phyloP scores from a whole-genome alignment of 2,329 filamentous ascomycete genomes.

The Diaporthe caulivora region DNA sequence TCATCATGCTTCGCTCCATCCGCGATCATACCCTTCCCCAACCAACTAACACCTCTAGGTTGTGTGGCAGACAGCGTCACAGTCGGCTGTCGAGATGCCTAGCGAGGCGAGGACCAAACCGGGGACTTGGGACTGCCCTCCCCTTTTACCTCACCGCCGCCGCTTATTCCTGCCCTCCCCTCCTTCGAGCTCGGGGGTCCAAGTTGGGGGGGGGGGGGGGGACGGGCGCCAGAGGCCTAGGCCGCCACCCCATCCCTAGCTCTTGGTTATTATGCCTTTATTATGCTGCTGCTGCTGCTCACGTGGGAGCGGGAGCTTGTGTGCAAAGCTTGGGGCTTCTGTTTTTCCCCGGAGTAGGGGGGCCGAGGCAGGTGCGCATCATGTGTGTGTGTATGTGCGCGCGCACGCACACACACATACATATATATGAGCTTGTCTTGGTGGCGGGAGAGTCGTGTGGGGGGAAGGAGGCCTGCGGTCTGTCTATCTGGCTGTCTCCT shows the following conservation, averaged over 20 bases:
- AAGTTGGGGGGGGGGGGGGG: background rate
- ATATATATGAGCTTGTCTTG: background rate
- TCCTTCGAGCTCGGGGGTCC: background rate
- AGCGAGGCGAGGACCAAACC: conserved; percentile 1
- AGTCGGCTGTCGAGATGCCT: conserved; percentile 7
- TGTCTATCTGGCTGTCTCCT: background rate
- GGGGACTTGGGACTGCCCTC: background rate
- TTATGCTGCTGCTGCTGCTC: background rate
- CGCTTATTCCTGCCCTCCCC: background rate
- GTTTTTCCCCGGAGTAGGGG: background rate
- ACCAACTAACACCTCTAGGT: background rate
- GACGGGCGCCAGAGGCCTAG: background rate
- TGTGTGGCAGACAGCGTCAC: background rate
- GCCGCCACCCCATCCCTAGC: background rate
- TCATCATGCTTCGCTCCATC: background rate
- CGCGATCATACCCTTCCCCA: conserved; percentile 9
- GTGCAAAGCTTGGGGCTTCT: conserved; percentile 4
- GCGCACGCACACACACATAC: background rate
- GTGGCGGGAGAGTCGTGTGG: background rate
- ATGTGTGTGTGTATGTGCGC: background rate
- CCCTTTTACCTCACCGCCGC: background rate
- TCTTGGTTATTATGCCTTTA: background rate
- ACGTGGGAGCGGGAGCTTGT: conserved; percentile 21
- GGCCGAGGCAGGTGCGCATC: conserved; percentile 8
- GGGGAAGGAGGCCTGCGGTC: background rate